These are phyloP conservation scores for Metschnikowia lochheadii DNA, from an alignment of 805 yeast genomes.

Conservation along the genomic window DNA sequence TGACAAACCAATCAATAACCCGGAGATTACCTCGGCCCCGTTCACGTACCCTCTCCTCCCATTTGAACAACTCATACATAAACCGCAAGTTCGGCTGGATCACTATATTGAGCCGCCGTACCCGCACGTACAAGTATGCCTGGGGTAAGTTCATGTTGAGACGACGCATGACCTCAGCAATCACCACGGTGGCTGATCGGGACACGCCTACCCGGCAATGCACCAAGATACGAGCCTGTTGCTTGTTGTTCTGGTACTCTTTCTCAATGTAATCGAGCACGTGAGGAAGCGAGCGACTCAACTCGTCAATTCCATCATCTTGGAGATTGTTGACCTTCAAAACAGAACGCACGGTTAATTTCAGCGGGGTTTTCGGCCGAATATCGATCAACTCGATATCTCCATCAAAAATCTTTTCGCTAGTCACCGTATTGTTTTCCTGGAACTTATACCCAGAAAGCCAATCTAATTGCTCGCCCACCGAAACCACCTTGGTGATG, in stretches of 20 bases:
- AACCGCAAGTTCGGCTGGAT: slow-evolving; percentile 91
- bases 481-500: slow-evolving; percentile 72
- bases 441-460: slow-evolving; percentile 31
- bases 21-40: slow-evolving; percentile 29
- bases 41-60: slow-evolving; percentile 31
- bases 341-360: slow-evolving; percentile 39
- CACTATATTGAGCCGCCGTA: slow-evolving; percentile 81
- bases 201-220: slow-evolving; percentile 97
- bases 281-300: slow-evolving; percentile 56
- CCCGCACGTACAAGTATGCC: slow-evolving; percentile 87
- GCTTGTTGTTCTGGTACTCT: slow-evolving; percentile 9
- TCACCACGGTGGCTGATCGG: slow-evolving; percentile 90
- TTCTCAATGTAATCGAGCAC: slow-evolving; percentile 64
- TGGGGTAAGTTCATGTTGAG: slow-evolving; percentile 61
- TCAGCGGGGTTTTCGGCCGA: slow-evolving; percentile 15
- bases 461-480: slow-evolving; percentile 81
- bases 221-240: slow-evolving; percentile 45
- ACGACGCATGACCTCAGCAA: slow-evolving; percentile 89
- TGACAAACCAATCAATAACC: slow-evolving; percentile 82
- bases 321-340: slow-evolving; percentile 69
- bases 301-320: slow-evolving; percentile 87
- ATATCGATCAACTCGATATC: slow-evolving; percentile 31
- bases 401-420: slow-evolving; percentile 25
- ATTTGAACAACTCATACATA: slow-evolving; percentile 71
- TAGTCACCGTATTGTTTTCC: slow-evolving; percentile 20